phyloP scores from a whole-genome alignment of 179 eudicot genomes.

The Spinacia oleracea region DNA sequence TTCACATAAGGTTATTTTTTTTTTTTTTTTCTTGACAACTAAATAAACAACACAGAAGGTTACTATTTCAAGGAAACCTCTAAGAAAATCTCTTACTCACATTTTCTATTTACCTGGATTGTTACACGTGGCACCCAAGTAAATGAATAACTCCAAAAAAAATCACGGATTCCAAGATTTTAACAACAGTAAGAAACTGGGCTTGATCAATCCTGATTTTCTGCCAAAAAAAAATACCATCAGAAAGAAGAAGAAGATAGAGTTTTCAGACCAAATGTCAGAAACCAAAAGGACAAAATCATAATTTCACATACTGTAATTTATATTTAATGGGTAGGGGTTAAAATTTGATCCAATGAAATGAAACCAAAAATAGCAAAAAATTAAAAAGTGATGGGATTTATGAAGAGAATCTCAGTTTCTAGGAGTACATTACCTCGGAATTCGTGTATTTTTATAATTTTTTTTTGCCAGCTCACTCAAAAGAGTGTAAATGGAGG shows the following conservation, averaged over 20 bases:
- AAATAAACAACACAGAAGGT: no score
- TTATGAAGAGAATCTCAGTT: slow-evolving; percentile 42
- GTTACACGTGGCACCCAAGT: slow-evolving; percentile 31
- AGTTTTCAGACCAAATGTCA: slow-evolving; percentile 14
- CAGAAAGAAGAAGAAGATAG: slow-evolving; percentile 27
- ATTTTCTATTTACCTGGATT: neutral
- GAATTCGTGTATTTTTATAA: no score
- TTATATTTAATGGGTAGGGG: neutral
- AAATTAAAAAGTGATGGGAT: slow-evolving; percentile 38
- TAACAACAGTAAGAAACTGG: slow-evolving; percentile 28
- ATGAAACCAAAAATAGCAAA: slow-evolving; percentile 30
- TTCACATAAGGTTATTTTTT: no score
- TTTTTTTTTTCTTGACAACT: no score
- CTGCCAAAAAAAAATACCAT: slow-evolving; percentile 34
- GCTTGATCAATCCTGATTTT: slow-evolving; percentile 32
- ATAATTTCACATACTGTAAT: no score
- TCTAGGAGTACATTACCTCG: slow-evolving; percentile 19
- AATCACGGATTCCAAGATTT: slow-evolving; percentile 44
- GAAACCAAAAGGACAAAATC: neutral
- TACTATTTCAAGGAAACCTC: neutral
- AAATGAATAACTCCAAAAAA: slow-evolving; percentile 42
- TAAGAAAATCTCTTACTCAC: neutral
- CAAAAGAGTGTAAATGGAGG: neutral
- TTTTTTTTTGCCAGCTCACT: neutral
- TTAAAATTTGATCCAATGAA: slow-evolving; percentile 11